Conservation (phyloP, 345 rosid species). For the Jatropha curcas region DNA sequence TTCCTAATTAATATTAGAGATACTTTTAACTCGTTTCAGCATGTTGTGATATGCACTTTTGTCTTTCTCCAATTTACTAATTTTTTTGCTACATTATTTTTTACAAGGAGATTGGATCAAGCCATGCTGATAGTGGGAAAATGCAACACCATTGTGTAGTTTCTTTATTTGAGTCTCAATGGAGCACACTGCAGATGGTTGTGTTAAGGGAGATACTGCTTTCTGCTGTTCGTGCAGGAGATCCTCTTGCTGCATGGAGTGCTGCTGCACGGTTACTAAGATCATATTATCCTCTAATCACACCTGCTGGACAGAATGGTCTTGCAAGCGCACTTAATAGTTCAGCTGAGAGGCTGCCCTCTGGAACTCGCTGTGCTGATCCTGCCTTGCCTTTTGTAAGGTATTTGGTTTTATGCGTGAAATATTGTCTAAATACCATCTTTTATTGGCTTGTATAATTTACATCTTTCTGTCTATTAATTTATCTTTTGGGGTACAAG, state of each 20-base stretch:
- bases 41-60: not conserved
- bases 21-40: not conserved
- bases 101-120: slow-evolving; percentile 58
- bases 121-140: slow-evolving; percentile 67
- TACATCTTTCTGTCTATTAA: not conserved
- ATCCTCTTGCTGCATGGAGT: slow-evolving; percentile 98
- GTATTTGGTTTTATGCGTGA: slow-evolving; percentile 30
- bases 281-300: slow-evolving; percentile 91
- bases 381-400: slow-evolving; percentile 96
- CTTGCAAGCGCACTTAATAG: slow-evolving; percentile 85
- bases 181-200: slow-evolving; percentile 99
- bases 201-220: slow-evolving; percentile 94
- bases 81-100: not conserved
- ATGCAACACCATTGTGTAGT: slow-evolving; percentile 80
- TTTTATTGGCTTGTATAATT: not conserved
- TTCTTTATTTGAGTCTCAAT: slow-evolving; percentile 89
- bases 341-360: slow-evolving; percentile 90
- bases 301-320: slow-evolving; percentile 98
- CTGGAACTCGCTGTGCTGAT: slow-evolving; percentile 96
- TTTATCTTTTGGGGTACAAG: not conserved
- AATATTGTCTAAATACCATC: not conserved
- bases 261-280: slow-evolving; percentile 96
- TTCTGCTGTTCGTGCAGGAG: slow-evolving; percentile 97
- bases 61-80: not conserved
- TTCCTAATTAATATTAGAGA: not conserved